Base-by-base conservation (phyloP, 1,284 basidiomycete species). In the Cutaneotrichosporon dermatis region DNA sequence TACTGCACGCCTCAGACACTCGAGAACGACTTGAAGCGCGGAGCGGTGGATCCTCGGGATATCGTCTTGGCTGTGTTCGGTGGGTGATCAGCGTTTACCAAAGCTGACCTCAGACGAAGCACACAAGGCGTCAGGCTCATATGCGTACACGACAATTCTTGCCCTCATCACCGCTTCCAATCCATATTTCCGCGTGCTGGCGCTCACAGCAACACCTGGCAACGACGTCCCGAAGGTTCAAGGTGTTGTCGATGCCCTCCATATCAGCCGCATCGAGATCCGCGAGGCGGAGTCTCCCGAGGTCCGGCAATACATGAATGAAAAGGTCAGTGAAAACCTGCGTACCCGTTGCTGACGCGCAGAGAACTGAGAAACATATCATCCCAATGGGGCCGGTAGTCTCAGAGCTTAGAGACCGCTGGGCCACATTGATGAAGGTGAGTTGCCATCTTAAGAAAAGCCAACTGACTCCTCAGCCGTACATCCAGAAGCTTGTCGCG, bases 1-100 rank as follows among this genome's bases (percentile, higher is more conserved):
- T 99, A 95, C 77, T 94, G 96, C 86, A 99, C 96, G 0, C 95
- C 96, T 0, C 96, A 99, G 74, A 98, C 95, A 0, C 83, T 99
- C 33, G 82, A 90, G 60, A 97, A 96, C 67, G 96, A 99, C 74
- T 80, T 99, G 34, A 79, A 79, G 6, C 83, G 82, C 1, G 86
- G 86, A 13, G 85, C 82, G 15, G 88, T 91, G 67, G 90, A 98
- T 71, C 83, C 88, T 0, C 77, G 81, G 44, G 89, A 86, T 33
- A 82, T 83, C 61, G 83, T 94, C 59, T 86, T 92, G 5, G 83
- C 82, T 42, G 85, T 86, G 10, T 81, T 85, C 12, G 81, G 90
- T 92, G 63, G 74, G 86, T 82, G 7, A 45, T 25, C 34, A 40
- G 4, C 6, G 6, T 11, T 3, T 8, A 1, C 4, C 33, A 46